Base-by-base conservation (phyloP, 495 filamentous ascomycete species). In the Daldinia caldariorum region DNA sequence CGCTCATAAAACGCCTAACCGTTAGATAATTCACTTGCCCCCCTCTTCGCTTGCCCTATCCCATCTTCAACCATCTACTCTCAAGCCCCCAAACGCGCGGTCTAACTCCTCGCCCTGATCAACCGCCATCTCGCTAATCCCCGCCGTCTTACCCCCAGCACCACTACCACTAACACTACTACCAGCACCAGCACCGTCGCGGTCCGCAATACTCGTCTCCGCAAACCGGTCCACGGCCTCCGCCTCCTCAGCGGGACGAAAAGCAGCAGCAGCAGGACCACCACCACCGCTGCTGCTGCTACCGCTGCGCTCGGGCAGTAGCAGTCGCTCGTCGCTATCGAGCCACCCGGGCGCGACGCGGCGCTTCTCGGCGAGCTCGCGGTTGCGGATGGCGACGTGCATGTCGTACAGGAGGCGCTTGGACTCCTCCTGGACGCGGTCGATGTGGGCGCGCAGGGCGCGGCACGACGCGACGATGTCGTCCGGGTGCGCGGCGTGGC, bases 291-390 rank as follows among this genome's bases (percentile, higher is more conserved):
- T n/a, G n/a, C n/a, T n/a, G n/a, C n/a, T n/a, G 43, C 9, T 9
- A 6, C 4, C 20, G 6, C 75, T 82, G 70, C 80, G 86, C 76
- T 88, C 83, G 4, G 95, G 95, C 80, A 94, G 88, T 51, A 99
- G 78, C 60, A 99, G 80, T 72, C 91, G 87, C 76, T 91, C 89
- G 31, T 97, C 92, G 38, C 92, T 90, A 77, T 99, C 95, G 73
- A 99, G 79, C 92, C 94, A 99, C 0, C 95, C 95, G 14, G 95
- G 95, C 43, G 95, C 95, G 37, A 97, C 85, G 18, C 93, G 84
- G 58, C 95, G 79, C 84, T 97, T 97, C 86, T 98, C 95, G 37
- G 92, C 92, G 61, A 99, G 81, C 63, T 98, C 95, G 54, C 91
- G 84, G 55, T 92, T 88, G 49, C 80, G 79, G 64, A 94, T 90